Percentiles rank a stretch among this genome's conserved stretches.
Conservation (phyloP, 495 filamentous ascomycete species). For the Neurospora hispaniola region DNA sequence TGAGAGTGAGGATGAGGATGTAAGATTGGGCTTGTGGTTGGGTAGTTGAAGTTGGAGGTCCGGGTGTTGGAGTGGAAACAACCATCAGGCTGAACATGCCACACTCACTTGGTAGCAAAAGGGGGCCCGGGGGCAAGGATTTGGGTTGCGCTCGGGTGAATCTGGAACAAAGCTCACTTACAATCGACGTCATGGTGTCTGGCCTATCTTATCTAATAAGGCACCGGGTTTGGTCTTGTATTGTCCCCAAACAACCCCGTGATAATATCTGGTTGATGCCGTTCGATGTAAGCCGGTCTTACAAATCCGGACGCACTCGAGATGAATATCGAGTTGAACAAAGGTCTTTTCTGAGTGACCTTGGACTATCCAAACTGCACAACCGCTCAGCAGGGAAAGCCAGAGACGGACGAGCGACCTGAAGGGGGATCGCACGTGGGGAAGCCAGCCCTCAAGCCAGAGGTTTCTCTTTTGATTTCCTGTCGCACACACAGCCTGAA, state of each 20-base stretch:
- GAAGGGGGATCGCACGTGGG: too few relatives aligned
- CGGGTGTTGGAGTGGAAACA: slow-evolving; percentile 1
- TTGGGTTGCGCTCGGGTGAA: background rate
- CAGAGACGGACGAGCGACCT: too few relatives aligned
- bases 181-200: slow-evolving; percentile 36
- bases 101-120: slow-evolving; percentile 4
- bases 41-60: slow-evolving; percentile 6
- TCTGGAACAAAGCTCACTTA: slow-evolving; percentile 19
- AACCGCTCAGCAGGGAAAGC: too few relatives aligned
- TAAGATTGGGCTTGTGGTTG: background rate
- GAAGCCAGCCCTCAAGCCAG: too few relatives aligned
- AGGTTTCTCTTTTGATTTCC: too few relatives aligned
- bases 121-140: background rate
- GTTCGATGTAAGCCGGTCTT: background rate
- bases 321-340: too few relatives aligned
- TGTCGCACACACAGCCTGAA: background rate
- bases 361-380: too few relatives aligned
- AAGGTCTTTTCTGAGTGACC: too few relatives aligned
- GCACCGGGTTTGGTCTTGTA: background rate
- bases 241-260: background rate
- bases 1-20: background rate
- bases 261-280: background rate
- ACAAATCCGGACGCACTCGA: background rate
- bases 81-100: slow-evolving; percentile 6
- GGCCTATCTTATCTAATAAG: slow-evolving; percentile 9